Evolutionary conservation across 2,329 filamentous ascomycete species (phyloP).

Genomic region (Ophiostoma triangulosporum): DNA sequence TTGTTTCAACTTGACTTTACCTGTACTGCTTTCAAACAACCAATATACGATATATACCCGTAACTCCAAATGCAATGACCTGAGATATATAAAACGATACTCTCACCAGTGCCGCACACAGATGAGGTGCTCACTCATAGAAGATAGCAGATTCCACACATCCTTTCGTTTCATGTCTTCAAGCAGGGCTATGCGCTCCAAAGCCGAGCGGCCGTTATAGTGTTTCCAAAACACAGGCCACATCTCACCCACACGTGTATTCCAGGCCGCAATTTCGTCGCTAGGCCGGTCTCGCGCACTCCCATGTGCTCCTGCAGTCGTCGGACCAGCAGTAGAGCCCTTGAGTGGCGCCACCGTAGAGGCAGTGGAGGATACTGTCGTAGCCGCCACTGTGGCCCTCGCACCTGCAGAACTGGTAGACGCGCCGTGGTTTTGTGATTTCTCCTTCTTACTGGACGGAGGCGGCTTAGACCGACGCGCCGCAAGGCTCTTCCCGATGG

Average conservation of each 20-base stretch:
- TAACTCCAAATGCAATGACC: background rate
- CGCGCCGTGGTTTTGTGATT: background rate
- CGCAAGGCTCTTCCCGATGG: slow-evolving; percentile 39
- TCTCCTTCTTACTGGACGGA: slow-evolving; percentile 10
- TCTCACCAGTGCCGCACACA: slow-evolving; percentile 55
- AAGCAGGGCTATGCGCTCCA: slow-evolving; percentile 76
- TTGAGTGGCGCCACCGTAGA: background rate
- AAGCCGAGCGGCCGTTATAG: slow-evolving; percentile 70
- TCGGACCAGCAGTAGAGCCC: background rate
- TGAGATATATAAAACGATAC: background rate
- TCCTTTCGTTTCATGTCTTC: slow-evolving; percentile 81
- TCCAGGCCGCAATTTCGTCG: slow-evolving; percentile 19
- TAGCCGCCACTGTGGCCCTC: background rate
- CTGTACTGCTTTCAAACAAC: background rate
- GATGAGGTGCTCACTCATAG: slow-evolving; percentile 55
- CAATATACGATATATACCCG: background rate
- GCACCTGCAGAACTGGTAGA: background rate
- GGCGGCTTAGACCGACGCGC: slow-evolving; percentile 12
- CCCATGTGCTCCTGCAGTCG: background rate
- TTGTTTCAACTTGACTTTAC: background rate
- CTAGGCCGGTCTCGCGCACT: background rate
- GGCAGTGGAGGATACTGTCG: background rate
- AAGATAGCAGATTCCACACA: slow-evolving; percentile 51
- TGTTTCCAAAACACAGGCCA: slow-evolving; percentile 72
- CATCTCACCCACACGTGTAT: slow-evolving; percentile 45